Conservation (phyloP, 2,329 filamentous ascomycete species). For the Aaosphaeria pasadenensis region DNA sequence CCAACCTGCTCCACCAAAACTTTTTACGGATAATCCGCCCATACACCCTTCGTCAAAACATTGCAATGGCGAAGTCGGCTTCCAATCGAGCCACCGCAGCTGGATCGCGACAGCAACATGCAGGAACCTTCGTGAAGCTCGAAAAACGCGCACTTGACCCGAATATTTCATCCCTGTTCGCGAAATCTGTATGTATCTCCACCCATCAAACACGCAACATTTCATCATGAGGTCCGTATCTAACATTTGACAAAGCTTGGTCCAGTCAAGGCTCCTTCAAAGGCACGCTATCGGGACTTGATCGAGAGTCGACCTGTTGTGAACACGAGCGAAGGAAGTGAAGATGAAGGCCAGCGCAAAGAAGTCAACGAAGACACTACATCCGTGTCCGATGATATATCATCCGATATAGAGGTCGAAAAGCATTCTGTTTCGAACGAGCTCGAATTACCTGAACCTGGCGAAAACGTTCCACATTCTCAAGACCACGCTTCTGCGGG, state of each 20-base stretch:
- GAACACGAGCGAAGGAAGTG: conserved; percentile 31
- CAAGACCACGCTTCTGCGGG: too few relatives aligned
- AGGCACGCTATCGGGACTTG: conserved; percentile 36
- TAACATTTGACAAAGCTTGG: conserved; percentile 23
- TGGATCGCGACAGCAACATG: conserved; percentile 8
- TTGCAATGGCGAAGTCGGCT: conserved; percentile 32
- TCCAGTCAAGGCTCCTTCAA: conserved; percentile 37
- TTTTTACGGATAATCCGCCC: conserved; percentile 9
- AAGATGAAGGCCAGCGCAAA: conserved; percentile 50
- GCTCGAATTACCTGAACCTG: conserved; percentile 14
- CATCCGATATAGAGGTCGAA: conserved; percentile 11
- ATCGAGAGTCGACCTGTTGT: conserved; percentile 11
- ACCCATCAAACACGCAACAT: conserved; percentile 2
- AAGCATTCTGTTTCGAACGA: conserved; percentile 29
- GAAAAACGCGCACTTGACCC: conserved; percentile 41
- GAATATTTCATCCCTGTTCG: conserved; percentile 47
- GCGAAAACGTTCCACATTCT: too few relatives aligned
- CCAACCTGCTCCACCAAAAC: conserved; percentile 25
- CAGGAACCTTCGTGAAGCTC: conserved; percentile 19
- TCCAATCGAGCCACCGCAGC: conserved; percentile 18
- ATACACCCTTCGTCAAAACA: neutral
- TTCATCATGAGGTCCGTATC: neutral
- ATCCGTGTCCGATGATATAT: conserved; percentile 11
- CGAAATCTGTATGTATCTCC: conserved; percentile 35
- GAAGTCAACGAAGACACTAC: conserved; percentile 29